A percentile compares a stretch with the other conserved stretches of the same genome.
Evolutionary conservation across 225 moss, liverwort and hornwort species (phyloP).

Genomic region (Rhytidiadelphus loreus): DNA sequence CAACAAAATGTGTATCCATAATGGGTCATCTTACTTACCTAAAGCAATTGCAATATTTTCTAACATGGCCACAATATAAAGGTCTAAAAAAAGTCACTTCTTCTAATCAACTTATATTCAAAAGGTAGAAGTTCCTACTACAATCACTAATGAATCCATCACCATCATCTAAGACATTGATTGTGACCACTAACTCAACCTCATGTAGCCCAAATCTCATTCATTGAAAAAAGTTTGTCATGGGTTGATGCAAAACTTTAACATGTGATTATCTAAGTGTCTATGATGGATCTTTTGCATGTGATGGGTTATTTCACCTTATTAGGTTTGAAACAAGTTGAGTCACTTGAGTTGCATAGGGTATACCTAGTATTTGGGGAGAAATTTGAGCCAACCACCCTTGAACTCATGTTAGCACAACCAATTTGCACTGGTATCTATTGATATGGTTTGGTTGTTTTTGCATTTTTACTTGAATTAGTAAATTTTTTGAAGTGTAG

Average conservation of each 20-base stretch:
- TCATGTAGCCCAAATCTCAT: neutral
- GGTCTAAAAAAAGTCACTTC: neutral
- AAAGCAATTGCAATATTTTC: accelerated
- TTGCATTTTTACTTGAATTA: neutral
- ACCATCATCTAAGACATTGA: neutral
- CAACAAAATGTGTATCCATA: neutral
- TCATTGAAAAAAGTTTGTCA: neutral
- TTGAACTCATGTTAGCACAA: neutral
- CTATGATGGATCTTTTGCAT: accelerated
- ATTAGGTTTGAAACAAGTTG: neutral
- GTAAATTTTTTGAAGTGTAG: neutral
- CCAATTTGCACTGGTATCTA: accelerated
- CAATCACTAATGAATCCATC: neutral
- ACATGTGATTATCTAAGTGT: neutral
- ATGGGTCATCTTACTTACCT: neutral
- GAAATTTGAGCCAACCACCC: neutral
- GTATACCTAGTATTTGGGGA: accelerated
- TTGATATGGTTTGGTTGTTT: neutral
- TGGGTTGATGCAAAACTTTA: neutral
- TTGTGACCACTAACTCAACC: neutral
- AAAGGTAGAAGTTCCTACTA: neutral
- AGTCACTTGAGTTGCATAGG: accelerated
- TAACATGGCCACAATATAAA: accelerated
- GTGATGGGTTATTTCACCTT: neutral
- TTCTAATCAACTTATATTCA: accelerated